phyloP scores from a whole-genome alignment of 1,139 yeast genomes.

The Taphrina confusa region DNA sequence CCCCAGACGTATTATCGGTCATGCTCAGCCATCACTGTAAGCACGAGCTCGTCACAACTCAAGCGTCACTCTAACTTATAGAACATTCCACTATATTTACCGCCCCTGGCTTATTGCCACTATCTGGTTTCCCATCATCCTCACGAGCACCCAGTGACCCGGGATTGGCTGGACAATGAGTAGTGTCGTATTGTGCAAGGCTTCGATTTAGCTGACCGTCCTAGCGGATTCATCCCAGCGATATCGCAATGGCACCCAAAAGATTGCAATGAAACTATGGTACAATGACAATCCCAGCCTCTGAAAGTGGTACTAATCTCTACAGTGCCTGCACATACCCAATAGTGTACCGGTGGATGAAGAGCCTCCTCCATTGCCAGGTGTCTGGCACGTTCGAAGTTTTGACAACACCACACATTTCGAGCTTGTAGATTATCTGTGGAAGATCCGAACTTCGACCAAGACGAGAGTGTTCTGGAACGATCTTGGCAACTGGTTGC shows the following conservation, averaged over 20 bases:
- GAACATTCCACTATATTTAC: constrained; percentile 13
- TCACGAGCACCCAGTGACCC: background rate
- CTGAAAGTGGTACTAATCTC: background rate
- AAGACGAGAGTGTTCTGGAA: constrained; percentile 23
- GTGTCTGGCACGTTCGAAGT: constrained; percentile 26
- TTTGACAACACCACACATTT: constrained; percentile 25
- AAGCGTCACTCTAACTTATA: background rate
- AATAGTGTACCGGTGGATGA: background rate
- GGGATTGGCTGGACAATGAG: constrained; percentile 30
- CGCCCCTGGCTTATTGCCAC: constrained; percentile 28
- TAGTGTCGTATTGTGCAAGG: too few relatives aligned
- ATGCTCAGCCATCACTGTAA: constrained; percentile 20
- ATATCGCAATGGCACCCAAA: constrained; percentile 20
- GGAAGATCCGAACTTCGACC: constrained; percentile 14
- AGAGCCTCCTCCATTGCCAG: constrained; percentile 28
- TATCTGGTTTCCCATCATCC: constrained; percentile 15
- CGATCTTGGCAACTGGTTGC: constrained; percentile 27
- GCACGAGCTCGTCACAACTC: background rate
- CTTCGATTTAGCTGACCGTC: too few relatives aligned
- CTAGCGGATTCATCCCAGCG: constrained; percentile 16
- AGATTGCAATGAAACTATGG: constrained; percentile 21
- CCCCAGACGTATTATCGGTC: constrained; percentile 23
- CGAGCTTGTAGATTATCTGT: constrained; percentile 32
- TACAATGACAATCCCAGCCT: too few relatives aligned
- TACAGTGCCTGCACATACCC: constrained; percentile 17